These are phyloP conservation scores for Croton laevigatus DNA, from an alignment of 441 rosid genomes.

Conservation along the genomic window DNA sequence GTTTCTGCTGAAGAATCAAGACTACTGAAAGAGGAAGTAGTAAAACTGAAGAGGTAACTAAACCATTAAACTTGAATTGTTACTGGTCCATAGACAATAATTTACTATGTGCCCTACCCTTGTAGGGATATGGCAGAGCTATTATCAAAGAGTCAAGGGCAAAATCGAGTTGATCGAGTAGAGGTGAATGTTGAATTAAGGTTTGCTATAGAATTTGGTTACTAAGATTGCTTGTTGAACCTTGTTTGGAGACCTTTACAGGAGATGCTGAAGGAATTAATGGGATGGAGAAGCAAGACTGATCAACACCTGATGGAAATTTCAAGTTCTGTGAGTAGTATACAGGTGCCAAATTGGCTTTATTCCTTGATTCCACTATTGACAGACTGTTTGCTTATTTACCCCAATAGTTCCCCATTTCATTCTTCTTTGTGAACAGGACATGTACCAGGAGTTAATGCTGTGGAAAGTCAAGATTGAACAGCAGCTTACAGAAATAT, in stretches of 20 bases:
- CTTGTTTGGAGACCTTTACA: slow-evolving; percentile 24
- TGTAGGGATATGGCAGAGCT: slow-evolving; percentile 59
- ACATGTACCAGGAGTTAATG: slow-evolving; percentile 50
- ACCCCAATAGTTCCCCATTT: not conserved
- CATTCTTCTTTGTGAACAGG: slow-evolving; percentile 35
- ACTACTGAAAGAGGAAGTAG: slow-evolving; percentile 62
- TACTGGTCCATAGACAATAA: not conserved
- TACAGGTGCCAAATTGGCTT: slow-evolving; percentile 52
- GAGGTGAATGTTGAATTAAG: slow-evolving; percentile 47
- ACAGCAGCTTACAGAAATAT: slow-evolving; percentile 60
- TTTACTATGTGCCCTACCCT: slow-evolving; percentile 8
- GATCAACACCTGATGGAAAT: slow-evolving; percentile 56
- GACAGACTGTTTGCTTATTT: not conserved
- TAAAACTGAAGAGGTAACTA: slow-evolving; percentile 63
- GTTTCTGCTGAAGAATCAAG: slow-evolving; percentile 39
- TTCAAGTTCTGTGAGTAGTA: slow-evolving; percentile 58
- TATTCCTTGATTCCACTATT: slow-evolving; percentile 1
- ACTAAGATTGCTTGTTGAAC: slow-evolving; percentile 15
- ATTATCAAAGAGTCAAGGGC: slow-evolving; percentile 44
- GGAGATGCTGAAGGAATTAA: slow-evolving; percentile 55
- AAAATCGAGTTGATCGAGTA: slow-evolving; percentile 38
- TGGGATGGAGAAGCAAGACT: slow-evolving; percentile 58
- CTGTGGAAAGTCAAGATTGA: slow-evolving; percentile 69
- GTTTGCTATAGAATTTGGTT: slow-evolving; percentile 7
- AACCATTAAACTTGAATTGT: slow-evolving; percentile 4